phyloP scores from a whole-genome alignment of 2,329 filamentous ascomycete genomes.

The Colletotrichum eremochloae region DNA sequence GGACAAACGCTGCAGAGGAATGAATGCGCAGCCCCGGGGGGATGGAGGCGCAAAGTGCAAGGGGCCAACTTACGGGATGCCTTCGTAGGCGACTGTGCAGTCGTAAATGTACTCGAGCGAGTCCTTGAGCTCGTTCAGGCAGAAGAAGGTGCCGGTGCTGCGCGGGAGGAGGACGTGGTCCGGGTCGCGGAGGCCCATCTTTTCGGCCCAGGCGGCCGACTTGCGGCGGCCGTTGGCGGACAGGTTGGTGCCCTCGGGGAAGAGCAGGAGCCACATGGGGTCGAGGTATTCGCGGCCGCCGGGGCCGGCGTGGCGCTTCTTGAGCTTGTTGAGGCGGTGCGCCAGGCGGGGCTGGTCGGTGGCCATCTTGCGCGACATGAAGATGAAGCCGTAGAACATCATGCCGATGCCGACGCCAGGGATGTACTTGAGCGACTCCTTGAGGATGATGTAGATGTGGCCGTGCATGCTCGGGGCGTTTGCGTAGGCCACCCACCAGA shows the following conservation, averaged over 20 bases:
- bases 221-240: constrained; percentile 77
- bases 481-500: constrained; percentile 95
- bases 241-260: constrained; percentile 89
- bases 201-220: constrained; percentile 82
- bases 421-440: constrained; percentile 86
- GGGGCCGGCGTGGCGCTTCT: constrained; percentile 66
- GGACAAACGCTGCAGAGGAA: no score
- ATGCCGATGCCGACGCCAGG: constrained; percentile 85
- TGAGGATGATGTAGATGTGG: constrained; percentile 90
- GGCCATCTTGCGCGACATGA: constrained; percentile 90
- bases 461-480: constrained; percentile 82
- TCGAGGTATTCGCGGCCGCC: constrained; percentile 69
- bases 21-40: no score
- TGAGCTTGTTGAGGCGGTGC: constrained; percentile 79
- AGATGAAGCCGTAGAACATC: constrained; percentile 91
- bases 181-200: constrained; percentile 78
- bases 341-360: constrained; percentile 82
- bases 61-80: constrained; percentile 79
- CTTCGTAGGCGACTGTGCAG: constrained; percentile 96
- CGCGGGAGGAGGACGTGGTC: constrained; percentile 82
- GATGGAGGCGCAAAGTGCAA: not conserved
- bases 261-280: constrained; percentile 92
- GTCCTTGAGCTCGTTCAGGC: constrained; percentile 79
- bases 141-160: constrained; percentile 85
- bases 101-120: constrained; percentile 89